Conservation (phyloP, 768 basidiomycete genomes). For the Coprinopsis cinerea region DNA sequence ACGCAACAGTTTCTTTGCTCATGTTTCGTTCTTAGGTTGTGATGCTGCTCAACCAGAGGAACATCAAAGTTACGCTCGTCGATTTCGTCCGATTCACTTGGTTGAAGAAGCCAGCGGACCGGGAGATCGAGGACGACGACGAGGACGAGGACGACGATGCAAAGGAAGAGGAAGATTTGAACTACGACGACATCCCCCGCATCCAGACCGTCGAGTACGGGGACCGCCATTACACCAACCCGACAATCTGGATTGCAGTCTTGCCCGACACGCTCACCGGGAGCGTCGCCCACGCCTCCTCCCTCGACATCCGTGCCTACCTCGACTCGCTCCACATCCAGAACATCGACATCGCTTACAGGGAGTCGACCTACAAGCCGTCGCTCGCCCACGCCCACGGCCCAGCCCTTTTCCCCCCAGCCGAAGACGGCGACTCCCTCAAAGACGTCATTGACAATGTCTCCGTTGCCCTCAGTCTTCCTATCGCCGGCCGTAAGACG, state of each 20-base stretch:
- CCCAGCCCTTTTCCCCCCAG: constrained; percentile 26
- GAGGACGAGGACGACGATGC: constrained; percentile 3
- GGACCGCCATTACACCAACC: constrained; percentile 20
- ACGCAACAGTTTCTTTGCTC: constrained; percentile 22
- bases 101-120: constrained; percentile 15
- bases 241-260: constrained; percentile 38
- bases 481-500: constrained; percentile 28
- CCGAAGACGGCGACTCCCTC: constrained; percentile 22
- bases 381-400: constrained; percentile 16
- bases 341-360: constrained; percentile 34
- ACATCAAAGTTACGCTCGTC: constrained; percentile 20
- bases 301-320: constrained; percentile 25
- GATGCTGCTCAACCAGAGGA: constrained; percentile 15
- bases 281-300: constrained; percentile 21
- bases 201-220: constrained; percentile 22
- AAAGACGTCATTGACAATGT: constrained; percentile 29
- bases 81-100: constrained; percentile 29
- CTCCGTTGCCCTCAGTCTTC: constrained; percentile 30
- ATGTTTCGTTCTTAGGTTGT: constrained; percentile 28
- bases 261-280: constrained; percentile 24
- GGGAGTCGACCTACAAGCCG: constrained; percentile 22
- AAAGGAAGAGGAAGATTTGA: constrained; percentile 14
- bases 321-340: constrained; percentile 25
- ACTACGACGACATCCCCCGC: constrained; percentile 17
- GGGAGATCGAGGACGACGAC: constrained; percentile 13